Evolutionary conservation across 345 rosid genomes (phyloP).

Genomic region (Stellera chamaejasme): DNA sequence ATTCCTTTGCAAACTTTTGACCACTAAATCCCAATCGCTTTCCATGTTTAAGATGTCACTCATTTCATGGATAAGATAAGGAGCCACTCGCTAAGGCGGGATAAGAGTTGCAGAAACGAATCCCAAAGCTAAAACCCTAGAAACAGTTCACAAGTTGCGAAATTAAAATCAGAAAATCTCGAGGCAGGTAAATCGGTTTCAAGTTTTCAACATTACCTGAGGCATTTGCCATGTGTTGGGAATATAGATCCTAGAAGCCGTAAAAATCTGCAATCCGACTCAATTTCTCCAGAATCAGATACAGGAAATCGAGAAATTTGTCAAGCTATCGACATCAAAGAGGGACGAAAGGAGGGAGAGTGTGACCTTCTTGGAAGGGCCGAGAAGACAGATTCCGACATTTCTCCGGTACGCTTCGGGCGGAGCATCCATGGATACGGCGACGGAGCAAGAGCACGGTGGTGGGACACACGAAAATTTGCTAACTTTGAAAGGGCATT

Average conservation of each 20-base stretch:
- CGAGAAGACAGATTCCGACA: constrained; percentile 66
- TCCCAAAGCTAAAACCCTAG: background rate
- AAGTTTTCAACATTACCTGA: constrained; percentile 34
- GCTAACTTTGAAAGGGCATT: constrained; percentile 11
- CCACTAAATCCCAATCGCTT: no score
- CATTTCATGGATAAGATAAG: no score
- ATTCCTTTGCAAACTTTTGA: no score
- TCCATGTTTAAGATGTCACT: no score
- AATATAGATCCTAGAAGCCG: constrained; percentile 59
- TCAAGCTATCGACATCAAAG: background rate
- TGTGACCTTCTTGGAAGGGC: constrained; percentile 52
- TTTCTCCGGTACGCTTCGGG: constrained; percentile 74
- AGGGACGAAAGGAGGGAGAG: background rate
- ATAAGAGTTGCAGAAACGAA: no score
- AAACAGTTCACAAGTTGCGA: background rate
- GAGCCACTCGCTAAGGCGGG: no score
- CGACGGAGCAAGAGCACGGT: constrained; percentile 18
- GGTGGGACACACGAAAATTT: constrained; percentile 28
- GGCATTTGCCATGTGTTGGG: constrained; percentile 87
- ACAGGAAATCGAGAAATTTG: constrained; percentile 1
- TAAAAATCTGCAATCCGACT: constrained; percentile 38
- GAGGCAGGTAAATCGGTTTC: background rate
- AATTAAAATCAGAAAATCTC: constrained; percentile 1
- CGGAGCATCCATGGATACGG: constrained; percentile 41
- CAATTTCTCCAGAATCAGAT: background rate